Base-by-base conservation (phyloP, 1,284 basidiomycete genomes). In the Porodaedalea pini region DNA sequence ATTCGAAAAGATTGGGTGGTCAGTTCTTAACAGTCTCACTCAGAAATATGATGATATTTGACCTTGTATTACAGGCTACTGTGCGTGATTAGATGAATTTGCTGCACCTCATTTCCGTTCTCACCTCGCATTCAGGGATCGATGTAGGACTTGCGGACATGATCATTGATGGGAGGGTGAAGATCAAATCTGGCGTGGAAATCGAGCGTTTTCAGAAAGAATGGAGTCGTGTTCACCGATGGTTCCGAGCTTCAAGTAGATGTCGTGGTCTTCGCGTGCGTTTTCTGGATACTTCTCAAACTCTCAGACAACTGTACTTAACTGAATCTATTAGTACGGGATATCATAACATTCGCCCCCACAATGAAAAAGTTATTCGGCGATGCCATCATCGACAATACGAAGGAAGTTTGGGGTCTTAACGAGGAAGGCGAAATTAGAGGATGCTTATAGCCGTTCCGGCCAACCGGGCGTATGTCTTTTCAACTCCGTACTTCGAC, bases 71-170 rank as follows among this genome's bases (percentile, higher is more conserved):
- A 11, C 32, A 34, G 13, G 32, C 13, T 34, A n/a, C n/a, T n/a
- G n/a, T n/a, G n/a, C n/a, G n/a, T n/a, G n/a, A n/a, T n/a, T n/a
- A n/a, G n/a, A n/a, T n/a, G n/a, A n/a, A n/a, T n/a, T n/a, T n/a
- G n/a, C n/a, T n/a, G n/a, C n/a, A n/a, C n/a, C n/a, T n/a, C n/a
- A n/a, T n/a, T n/a, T n/a, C n/a, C n/a, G n/a, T n/a, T n/a, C n/a
- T n/a, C n/a, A n/a, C n/a, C n/a, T n/a, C n/a, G n/a, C 21, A 31
- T 6, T 8, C 44, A 19, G 6, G 15, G 13, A 73, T 72, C 31
- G 76, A 78, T 60, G 72, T 76, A 21, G 78, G 77, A n/a, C 71
- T 69, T 43, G 71, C 71, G 2, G 65, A 73, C 7, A 55, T 70
- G 19, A 68, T 72, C n/a, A 58, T 61, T 6, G 56, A 64, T 15